These are phyloP conservation scores for Salix arbutifolia DNA, from an alignment of 345 rosid species.

Conservation along the genomic window DNA sequence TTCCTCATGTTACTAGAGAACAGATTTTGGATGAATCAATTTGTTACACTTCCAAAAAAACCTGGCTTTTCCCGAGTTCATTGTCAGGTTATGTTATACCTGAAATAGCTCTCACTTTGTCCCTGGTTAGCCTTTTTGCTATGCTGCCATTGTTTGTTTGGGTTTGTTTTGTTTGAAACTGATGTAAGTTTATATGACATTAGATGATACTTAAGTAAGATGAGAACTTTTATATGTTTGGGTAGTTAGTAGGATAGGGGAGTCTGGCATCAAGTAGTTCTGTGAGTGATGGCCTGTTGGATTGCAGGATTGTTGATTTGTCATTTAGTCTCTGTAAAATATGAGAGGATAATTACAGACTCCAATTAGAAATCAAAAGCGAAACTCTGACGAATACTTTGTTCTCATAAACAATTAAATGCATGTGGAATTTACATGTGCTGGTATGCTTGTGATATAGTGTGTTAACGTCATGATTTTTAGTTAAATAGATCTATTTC, in stretches of 20 bases:
- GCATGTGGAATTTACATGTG: background rate
- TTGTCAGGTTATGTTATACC: background rate
- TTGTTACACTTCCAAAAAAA: too few relatives aligned
- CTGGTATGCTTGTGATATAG: background rate
- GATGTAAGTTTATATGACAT: background rate
- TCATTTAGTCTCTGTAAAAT: background rate
- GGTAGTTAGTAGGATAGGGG: background rate
- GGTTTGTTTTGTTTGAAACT: background rate
- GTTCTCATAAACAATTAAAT: too few relatives aligned
- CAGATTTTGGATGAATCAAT: background rate
- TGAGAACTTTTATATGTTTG: background rate
- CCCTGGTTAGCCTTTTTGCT: background rate
- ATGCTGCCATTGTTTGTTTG: background rate
- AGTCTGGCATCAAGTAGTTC: background rate
- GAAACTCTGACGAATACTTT: background rate
- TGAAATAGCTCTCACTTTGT: background rate
- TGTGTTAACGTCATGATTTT: background rate
- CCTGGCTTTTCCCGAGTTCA: background rate
- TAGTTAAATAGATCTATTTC: background rate
- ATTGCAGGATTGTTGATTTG: background rate
- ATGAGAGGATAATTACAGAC: background rate
- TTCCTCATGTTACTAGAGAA: background rate
- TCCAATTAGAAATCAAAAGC: background rate
- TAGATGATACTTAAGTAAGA: background rate
- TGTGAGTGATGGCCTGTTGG: background rate